Conservation (phyloP, 768 basidiomycete species). For the Boletus subparvulus region DNA sequence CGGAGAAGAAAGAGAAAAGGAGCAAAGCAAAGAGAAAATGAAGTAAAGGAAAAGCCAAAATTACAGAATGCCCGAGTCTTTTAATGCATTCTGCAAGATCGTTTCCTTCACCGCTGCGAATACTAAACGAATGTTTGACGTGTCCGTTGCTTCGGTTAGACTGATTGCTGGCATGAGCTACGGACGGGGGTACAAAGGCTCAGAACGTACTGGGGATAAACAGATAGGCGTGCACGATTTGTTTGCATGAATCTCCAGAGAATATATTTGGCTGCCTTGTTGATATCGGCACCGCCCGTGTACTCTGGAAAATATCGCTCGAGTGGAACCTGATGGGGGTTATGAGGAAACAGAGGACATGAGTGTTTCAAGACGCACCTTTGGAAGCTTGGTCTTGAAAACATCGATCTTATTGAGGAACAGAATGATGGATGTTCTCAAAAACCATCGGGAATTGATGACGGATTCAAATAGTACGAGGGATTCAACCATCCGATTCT, state of each 20-base stretch:
- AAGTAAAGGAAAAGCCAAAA: neutral
- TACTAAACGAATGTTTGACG: constrained; percentile 75
- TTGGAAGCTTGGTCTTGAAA: constrained; percentile 71
- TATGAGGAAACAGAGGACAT: neutral
- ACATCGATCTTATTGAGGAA: constrained; percentile 75
- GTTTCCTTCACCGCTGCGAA: constrained; percentile 92
- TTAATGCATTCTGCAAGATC: constrained; percentile 85
- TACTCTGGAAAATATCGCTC: constrained; percentile 85
- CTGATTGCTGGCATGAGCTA: constrained; percentile 32
- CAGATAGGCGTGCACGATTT: constrained; percentile 77
- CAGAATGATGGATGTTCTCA: constrained; percentile 62
- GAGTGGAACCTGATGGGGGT: constrained; percentile 55
- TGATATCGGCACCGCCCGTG: constrained; percentile 84
- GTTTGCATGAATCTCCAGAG: constrained; percentile 95
- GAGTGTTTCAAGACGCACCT: constrained; percentile 22
- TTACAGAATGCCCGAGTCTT: constrained; percentile 81
- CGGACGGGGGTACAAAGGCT: neutral
- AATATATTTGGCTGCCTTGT: constrained; percentile 93
- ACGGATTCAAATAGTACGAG: constrained; percentile 74
- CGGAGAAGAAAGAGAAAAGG: neutral
- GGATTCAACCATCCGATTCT: constrained; percentile 79
- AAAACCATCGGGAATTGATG: constrained; percentile 80
- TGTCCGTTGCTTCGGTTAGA: constrained; percentile 88
- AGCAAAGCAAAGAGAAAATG: neutral
- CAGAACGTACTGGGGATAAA: constrained; percentile 81